Conservation (phyloP, 2,329 filamentous ascomycete genomes). For the Paraphaeosphaeria sporulosa region DNA sequence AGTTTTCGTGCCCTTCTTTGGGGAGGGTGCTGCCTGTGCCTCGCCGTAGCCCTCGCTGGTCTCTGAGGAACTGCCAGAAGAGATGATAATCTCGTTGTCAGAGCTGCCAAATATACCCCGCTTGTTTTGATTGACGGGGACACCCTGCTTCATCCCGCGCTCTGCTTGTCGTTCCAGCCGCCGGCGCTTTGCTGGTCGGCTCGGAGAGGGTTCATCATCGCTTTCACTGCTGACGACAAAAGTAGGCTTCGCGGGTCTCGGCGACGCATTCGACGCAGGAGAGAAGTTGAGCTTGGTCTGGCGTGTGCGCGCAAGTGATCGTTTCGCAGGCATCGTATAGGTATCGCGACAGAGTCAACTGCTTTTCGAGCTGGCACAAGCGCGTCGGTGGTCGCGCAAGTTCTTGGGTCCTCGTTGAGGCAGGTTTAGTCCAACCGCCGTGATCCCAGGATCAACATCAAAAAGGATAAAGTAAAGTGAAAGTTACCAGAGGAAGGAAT, state of each 20-base stretch:
- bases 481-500: not conserved
- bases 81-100: constrained; percentile 19
- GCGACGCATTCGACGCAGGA: constrained; percentile 51
- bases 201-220: constrained; percentile 27
- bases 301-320: constrained; percentile 35
- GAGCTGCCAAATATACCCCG: constrained; percentile 38
- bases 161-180: constrained; percentile 26
- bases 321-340: constrained; percentile 34
- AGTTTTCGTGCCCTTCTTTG: not conserved
- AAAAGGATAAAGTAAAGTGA: not conserved
- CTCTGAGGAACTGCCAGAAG: constrained; percentile 13
- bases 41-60: constrained; percentile 21
- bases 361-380: not conserved
- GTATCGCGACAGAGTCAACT: not conserved
- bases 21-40: not conserved
- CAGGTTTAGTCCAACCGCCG: not conserved
- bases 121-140: constrained; percentile 24
- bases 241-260: constrained; percentile 42
- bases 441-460: not conserved
- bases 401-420: not conserved
- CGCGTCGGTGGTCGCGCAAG: constrained; percentile 3
- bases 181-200: constrained; percentile 34
- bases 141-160: constrained; percentile 27
- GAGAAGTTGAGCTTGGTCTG: constrained; percentile 56
- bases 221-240: constrained; percentile 26